A percentile compares a stretch with the other conserved stretches of the same genome.
Evolutionary conservation across 2,329 filamentous ascomycete genomes (phyloP).

Genomic region (Phyllosticta capitalensis): DNA sequence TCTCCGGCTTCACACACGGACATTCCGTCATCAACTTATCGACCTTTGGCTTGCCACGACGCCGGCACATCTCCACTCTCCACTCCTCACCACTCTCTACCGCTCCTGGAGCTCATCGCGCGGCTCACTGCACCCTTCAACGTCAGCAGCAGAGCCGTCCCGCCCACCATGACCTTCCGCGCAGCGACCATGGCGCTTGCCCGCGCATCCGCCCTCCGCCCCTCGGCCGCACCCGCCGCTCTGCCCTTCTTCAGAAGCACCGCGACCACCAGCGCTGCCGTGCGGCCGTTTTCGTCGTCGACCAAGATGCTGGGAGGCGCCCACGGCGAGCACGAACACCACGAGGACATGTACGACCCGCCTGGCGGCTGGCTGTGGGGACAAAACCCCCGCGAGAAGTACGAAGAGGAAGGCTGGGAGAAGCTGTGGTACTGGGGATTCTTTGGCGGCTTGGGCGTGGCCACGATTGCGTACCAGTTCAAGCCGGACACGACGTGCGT

Average conservation of each 20-base stretch:
- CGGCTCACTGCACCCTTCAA: not conserved
- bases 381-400: conserved; percentile 89
- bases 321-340: conserved; percentile 33
- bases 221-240: not conserved
- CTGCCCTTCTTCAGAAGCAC: not conserved
- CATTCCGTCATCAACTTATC: not conserved
- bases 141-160: not conserved
- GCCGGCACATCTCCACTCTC: not conserved
- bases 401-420: conserved; percentile 96
- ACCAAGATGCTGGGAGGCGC: conserved; percentile 21
- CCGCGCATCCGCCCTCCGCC: not conserved
- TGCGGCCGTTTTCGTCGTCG: conserved; percentile 1
- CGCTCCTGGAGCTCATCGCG: not conserved
- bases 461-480: conserved; percentile 76
- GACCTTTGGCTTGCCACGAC: not conserved
- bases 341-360: conserved; percentile 72
- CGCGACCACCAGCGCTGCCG: not conserved
- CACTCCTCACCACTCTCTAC: not conserved
- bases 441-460: conserved; percentile 64
- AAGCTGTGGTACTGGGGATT: conserved; percentile 75
- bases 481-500: conserved; percentile 99
- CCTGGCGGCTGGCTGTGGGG: conserved; percentile 89
- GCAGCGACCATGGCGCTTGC: conserved; percentile 1
- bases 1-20: not conserved
- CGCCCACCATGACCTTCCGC: not conserved